Base-by-base conservation (phyloP, 257 asterid species). In the Scutellaria minor region DNA sequence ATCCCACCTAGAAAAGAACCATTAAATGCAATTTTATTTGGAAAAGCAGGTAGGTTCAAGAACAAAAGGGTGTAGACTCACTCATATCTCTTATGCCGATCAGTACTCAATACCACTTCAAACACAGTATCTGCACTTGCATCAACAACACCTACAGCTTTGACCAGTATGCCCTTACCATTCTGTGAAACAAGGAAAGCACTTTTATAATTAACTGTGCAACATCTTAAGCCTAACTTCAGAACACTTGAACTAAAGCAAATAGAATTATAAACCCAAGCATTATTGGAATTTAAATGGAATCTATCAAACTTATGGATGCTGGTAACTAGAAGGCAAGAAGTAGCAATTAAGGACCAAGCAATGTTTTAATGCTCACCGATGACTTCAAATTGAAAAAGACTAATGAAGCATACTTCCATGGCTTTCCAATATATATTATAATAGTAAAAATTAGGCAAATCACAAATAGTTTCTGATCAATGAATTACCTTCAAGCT, bases 111-210 rank as follows among this genome's bases (percentile, higher is more conserved):
- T 66, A 95, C 79, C 75, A 92, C 85, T 50, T 92, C 97, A 80
- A 95, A 92, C 46, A 92, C 97, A 62, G 96, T 85, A 81, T 92
- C 96, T 73, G 97, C 96, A 86, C 83, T 86, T 9, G 99, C 99
- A 68, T 92, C 95, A 73, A 92, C 91, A 64, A 95, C 96, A 54
- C 87, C 98, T 68, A 95, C 96, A 57, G 99, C 96, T 87, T 95
- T 92, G 83, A 92, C 98, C 75, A 95, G 85, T 68, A 89, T 75
- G 68, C 89, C 92, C 80, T 92, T 92, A 66, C 86, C 96, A 82
- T 78, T 77, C 99, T 95, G 79, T 73, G 83, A 75, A 75, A 50
- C 52, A 75, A 54, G 70, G 52, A 45, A 60, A 4, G 58, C 37
- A 59, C 41, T 69, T 57, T 35, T 58, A 78, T 70, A 80, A 70